Base-by-base conservation (phyloP, 805 yeast species). In the Starmerella sirachaensis region DNA sequence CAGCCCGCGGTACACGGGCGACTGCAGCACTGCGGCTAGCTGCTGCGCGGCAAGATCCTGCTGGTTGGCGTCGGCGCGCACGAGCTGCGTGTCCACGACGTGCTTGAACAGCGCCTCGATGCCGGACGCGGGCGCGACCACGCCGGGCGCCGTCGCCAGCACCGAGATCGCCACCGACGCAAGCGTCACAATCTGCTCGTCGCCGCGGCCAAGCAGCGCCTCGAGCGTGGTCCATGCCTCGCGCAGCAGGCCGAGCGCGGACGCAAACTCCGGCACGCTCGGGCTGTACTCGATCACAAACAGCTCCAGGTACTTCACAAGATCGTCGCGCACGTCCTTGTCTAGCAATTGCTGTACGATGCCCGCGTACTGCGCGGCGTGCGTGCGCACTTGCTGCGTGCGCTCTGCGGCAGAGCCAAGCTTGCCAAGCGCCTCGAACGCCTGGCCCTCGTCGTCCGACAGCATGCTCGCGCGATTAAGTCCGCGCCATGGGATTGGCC, bases 401-500 rank as follows among this genome's bases (percentile, higher is more conserved):
- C 62, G 50, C 34, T 55, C 43, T 45, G 35, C 22, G 17, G 56
- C 60, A 10, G 43, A 42, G 24, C 53, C 43, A 49, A 66, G 68
- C 45, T 68, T 68, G 50, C 70, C 76, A 45, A 74, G 63, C 16
- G 64, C 59, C 53, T 72, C 72, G 49, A 75, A 64, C 31, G 68
- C 61, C 35, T 68, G 68, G 9, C 86, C 88, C 55, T 83, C 91
- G 43, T 72, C 73, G 35, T 68, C 69, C 30, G 76, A 62, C 26
- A 86, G 65, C 31, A 76, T 70, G 33, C 72, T 75, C 14, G 86
- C 76, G 38, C 94, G 69, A 9, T 81, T 76, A 50, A 80, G 74
- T 8, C 93, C 93, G 53, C 82, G 93, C 96, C 96, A 86, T 22
- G 93, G 93, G 39, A 85, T 72, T 22, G 86, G 76, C 47, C 91